Evolutionary conservation across 2,329 filamentous ascomycete genomes (phyloP), one percentile per base, ranked within the genome.

Genomic region (Shiraia sp.): DNA sequence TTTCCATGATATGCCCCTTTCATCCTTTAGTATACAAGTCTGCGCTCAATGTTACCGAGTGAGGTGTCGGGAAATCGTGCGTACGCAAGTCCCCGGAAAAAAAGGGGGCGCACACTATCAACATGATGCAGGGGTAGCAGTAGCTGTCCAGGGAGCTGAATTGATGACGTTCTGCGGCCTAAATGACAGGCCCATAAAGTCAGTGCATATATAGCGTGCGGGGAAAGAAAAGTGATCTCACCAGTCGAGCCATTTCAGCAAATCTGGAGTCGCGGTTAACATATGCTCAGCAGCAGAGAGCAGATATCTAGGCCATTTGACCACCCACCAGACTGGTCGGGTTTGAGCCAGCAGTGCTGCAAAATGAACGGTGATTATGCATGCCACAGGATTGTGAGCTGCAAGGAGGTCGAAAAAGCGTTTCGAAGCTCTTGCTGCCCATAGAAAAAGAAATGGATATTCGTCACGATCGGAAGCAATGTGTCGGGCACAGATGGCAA

Each of bases 281-380:
- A 61, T 28, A 8, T 57, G 47, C 32, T 59, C 51, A 9, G 54
- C 49, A 3, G 58, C 61, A 15, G 34, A 19, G 7, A 64, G 42
- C 15, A 66, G 51, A 40, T 59, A 54, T 27, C 55, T 40, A 4
- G 63, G 63, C 61, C 62, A 65, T n/a, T 58, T 55, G 3, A 39
- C 42, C 3, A 57, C 43, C 59, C 59, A 65, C 63, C 63, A 66
- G 8, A 53, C 43, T 7, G 44, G 41, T n/a, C 50, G 51, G 23
- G 47, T 41, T 28, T 58, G 51, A 6, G 49, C 49, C 23, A 65
- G 27, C 9, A 65, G 39, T 6, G 55, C 57, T 6, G 56, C 59
- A 10, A 63, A 65, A 37, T 65, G 54, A 2, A 51, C 48, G 1
- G 60, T 40, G n/a, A 65, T 54, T 19, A 65, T 54, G 25, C 58